Conservation (phyloP, 2,329 filamentous ascomycete genomes). For the Ceratocystis papillata region DNA sequence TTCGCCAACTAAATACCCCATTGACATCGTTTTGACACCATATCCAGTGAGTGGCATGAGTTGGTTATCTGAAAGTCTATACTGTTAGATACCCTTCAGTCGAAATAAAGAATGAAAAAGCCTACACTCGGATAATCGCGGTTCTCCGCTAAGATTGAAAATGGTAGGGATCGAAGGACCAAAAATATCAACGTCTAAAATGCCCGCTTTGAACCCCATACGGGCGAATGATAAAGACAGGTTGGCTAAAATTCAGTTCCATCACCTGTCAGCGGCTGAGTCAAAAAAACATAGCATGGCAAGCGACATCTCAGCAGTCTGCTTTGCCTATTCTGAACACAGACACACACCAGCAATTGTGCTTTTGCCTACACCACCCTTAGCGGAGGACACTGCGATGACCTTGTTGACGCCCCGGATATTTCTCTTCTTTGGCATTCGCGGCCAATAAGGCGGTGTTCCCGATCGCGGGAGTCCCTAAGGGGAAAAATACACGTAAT, state of each 20-base stretch:
- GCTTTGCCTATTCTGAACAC: no score
- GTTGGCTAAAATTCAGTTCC: constrained; percentile 45
- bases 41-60: constrained; percentile 85
- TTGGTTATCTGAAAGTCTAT: constrained; percentile 53
- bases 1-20: constrained; percentile 81
- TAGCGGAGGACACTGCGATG: constrained; percentile 94
- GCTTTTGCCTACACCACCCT: constrained; percentile 96
- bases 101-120: constrained; percentile 29
- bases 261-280: background rate
- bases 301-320: background rate
- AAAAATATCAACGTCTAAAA: constrained; percentile 94
- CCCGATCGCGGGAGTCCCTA: constrained; percentile 78
- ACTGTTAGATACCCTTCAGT: constrained; percentile 7
- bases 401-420: constrained; percentile 81
- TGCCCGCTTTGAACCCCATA: constrained; percentile 68
- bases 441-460: constrained; percentile 45
- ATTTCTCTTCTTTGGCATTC: constrained; percentile 66
- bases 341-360: constrained; percentile 62
- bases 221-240: constrained; percentile 77
- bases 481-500: background rate
- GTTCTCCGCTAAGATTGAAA: constrained; percentile 69
- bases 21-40: constrained; percentile 95
- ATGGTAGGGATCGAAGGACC: constrained; percentile 89
- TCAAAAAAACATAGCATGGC: background rate
- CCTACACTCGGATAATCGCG: constrained; percentile 59